Evolutionary conservation across 495 filamentous ascomycete species (phyloP).

Genomic region (Penicillium waksmanii): DNA sequence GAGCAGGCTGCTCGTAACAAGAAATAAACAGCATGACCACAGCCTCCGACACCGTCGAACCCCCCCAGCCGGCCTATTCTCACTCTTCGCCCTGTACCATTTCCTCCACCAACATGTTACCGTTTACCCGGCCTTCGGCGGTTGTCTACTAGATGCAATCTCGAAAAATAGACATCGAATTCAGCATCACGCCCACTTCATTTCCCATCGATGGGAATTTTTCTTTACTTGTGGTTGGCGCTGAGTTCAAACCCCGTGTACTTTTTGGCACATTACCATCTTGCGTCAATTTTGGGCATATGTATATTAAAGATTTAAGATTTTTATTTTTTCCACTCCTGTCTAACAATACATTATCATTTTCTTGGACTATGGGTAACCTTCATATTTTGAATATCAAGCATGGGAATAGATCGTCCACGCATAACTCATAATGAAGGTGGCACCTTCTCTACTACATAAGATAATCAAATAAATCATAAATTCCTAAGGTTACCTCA

Average conservation of each 20-base stretch:
- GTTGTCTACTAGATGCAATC: conserved; percentile 15
- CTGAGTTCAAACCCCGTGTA: conserved; percentile 19
- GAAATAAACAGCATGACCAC: conserved; percentile 47
- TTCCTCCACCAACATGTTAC: conserved; percentile 8
- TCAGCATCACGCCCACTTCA: conserved; percentile 8
- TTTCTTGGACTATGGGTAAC: neutral
- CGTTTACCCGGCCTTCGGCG: conserved; percentile 8
- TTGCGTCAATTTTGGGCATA: conserved; percentile 20
- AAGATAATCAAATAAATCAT: no score
- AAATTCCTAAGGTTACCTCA: no score
- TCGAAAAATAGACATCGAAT: conserved; percentile 10
- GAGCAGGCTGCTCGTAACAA: conserved; percentile 76
- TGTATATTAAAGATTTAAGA: conserved; percentile 34
- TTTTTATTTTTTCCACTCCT: conserved; percentile 34
- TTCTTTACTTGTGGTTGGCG: conserved; percentile 8
- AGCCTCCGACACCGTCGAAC: conserved; percentile 9
- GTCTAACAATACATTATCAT: conserved; percentile 28
- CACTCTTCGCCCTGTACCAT: conserved; percentile 26
- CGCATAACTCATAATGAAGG: no score
- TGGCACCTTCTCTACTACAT: no score
- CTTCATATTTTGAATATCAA: neutral
- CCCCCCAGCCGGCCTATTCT: conserved; percentile 9
- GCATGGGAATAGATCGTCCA: no score
- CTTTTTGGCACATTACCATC: conserved; percentile 32
- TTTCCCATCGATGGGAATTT: conserved; percentile 7